These are phyloP conservation scores for Taphrina populina DNA, from an alignment of 1,139 yeast species.

Conservation along the genomic window DNA sequence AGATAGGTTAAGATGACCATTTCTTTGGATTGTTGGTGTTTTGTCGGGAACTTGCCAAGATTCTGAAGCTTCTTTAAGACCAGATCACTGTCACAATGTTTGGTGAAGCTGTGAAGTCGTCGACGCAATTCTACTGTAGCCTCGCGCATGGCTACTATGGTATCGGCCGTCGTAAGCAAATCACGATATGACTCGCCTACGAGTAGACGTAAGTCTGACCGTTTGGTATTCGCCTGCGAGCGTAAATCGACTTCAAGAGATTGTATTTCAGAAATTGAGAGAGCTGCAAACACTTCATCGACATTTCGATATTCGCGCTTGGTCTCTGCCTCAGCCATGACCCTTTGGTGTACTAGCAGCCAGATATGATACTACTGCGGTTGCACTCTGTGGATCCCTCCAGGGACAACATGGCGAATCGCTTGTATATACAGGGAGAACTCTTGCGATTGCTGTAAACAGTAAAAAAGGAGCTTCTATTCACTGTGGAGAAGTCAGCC, in stretches of 20 bases:
- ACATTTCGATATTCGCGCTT: not conserved
- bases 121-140: conserved; percentile 6
- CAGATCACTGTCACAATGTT: conserved; percentile 12
- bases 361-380: not conserved
- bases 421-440: not conserved
- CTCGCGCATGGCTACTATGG: conserved; percentile 25
- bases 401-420: no score
- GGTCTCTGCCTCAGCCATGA: not conserved
- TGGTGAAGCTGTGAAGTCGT: not conserved
- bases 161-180: conserved; percentile 27
- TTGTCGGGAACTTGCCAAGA: not conserved
- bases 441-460: not conserved
- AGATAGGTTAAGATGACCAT: not conserved
- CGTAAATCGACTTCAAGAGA: conserved; percentile 22
- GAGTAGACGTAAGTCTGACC: conserved; percentile 19
- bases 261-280: conserved; percentile 5
- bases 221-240: conserved; percentile 10
- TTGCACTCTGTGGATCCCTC: not conserved
- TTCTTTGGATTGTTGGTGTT: not conserved
- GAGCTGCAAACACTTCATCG: conserved; percentile 5
- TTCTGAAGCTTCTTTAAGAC: not conserved
- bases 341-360: not conserved
- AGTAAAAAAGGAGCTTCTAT: not conserved
- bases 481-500: no score
- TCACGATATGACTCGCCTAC: conserved; percentile 31